A percentile compares a stretch with the other conserved stretches of the same genome.
These are phyloP conservation scores for Achaetomium macrosporum DNA, from an alignment of 2,329 filamentous ascomycete species.

Conservation along the genomic window DNA sequence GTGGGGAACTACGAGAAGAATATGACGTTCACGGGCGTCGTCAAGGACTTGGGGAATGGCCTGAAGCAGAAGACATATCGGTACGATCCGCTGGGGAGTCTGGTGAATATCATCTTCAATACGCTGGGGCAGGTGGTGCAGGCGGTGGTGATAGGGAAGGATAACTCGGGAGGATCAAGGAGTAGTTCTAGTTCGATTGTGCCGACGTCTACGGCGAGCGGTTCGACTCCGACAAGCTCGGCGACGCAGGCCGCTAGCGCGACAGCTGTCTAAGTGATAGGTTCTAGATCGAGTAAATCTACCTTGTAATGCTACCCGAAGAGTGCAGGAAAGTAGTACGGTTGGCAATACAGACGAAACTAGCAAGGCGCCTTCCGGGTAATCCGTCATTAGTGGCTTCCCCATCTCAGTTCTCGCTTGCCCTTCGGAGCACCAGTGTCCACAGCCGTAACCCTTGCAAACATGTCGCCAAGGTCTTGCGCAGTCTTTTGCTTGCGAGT, in stretches of 20 bases:
- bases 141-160: constrained; percentile 33
- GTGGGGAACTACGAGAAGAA: constrained; percentile 53
- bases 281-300: too few relatives aligned
- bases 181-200: constrained; percentile 3
- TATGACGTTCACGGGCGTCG: constrained; percentile 47
- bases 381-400: too few relatives aligned
- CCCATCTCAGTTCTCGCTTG: too few relatives aligned
- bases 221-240: background rate
- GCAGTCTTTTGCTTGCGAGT: background rate
- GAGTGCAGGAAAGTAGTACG: too few relatives aligned
- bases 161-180: constrained; percentile 10
- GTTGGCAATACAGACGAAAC: too few relatives aligned
- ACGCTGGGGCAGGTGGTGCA: constrained; percentile 49
- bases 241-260: background rate
- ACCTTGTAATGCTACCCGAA: too few relatives aligned
- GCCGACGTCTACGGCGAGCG: background rate
- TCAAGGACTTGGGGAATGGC: constrained; percentile 32
- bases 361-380: too few relatives aligned
- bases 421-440: too few relatives aligned
- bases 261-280: background rate
- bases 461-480: background rate
- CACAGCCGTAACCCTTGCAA: background rate
- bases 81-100: constrained; percentile 43
- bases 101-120: constrained; percentile 53
- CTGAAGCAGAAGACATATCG: constrained; percentile 46